Base-by-base conservation (phyloP, 2,329 filamentous ascomycete genomes). In the Paecilomyces variotii region DNA sequence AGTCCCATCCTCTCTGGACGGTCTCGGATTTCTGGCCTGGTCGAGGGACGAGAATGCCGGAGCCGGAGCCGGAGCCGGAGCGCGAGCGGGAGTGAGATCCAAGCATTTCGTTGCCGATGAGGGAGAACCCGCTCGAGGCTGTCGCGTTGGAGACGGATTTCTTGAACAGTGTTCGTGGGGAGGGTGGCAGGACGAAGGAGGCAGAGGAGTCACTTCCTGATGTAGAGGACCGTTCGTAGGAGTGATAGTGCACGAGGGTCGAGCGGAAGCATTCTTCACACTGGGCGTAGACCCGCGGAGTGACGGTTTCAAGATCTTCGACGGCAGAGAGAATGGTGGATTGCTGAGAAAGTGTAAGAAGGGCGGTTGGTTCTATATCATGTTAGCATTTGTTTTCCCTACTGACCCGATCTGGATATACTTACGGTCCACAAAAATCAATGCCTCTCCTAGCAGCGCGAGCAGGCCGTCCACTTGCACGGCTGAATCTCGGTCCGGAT, bases 401-500 rank as follows among this genome's bases (percentile, higher is more conserved):
- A 1, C 24, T 30, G 7, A 30, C 10, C 12, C 11, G 3, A 14
- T 11, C 10, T 14, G 25, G 10, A n/a, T 57, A 51, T 61, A 71
- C 73, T 72, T 70, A 79, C 80, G 80, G 67, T 87, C 84, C 60
- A 95, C 78, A 61, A 96, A 90, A 1, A 90, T 83, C 2, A 93
- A 83, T 0, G 87, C 86, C 75, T 97, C 93, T 56, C 91, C 92
- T 1, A 97, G 81, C 12, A 97, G 79, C 2, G 88, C 86, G 7
- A 97, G 80, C 25, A 97, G 76, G 56, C 92, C 92, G 66, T 97
- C 93, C 62, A 95, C 89, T 65, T 90, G 90, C 19, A 97, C 88
- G 5, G 96, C 90, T 0, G 90, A 87, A 68, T 92, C 89, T 11
- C 89, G 84, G 19, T 84, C 83, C 26, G 87, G 85, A 69, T 97